Evolutionary conservation across 139 green algal genomes (phyloP), one percentile per base, ranked within the genome.

Genomic region (Picochlorum costavermella): DNA sequence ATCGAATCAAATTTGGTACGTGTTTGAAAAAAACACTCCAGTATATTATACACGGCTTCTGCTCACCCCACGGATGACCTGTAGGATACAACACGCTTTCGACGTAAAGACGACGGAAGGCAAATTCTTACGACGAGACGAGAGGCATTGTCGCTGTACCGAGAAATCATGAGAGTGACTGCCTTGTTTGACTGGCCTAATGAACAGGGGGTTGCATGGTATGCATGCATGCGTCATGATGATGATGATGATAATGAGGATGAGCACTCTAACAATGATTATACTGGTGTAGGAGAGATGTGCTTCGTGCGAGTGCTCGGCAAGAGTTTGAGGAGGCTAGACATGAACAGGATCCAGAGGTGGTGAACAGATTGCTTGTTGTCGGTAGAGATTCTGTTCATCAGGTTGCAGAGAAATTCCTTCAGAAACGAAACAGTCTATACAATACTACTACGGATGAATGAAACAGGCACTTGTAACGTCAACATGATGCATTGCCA

Each of bases 291-390:
- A 82, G 75, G 76, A 53, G 76, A 5, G 76, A 83, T 36, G 50
- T 79, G 12, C 36, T 83, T 17, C 65, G 76, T 13, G 29, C 75
- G 37, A 80, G 69, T 57, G 74, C 76, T 23, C 67, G 76, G 17
- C 33, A 76, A 13, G 76, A 83, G 43, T 83, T 71, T 74, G 76
- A 83, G 25, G 56, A 65, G 25, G 68, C 74, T 1, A 59, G 76
- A 28, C 60, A 63, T 43, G 68, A 79, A 25, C 33, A 50, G 5
- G 72, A 83, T 49, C 76, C 76, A 28, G 74, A 78, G 20, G 59
- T 72, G 14, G 67, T 81, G 43, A 82, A 64, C 16, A 71, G 74
- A 13, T 48, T 81, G 65, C 60, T 83, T 29, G 56, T 83, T 59
- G 73, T 81, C 28, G 76, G 74, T 9, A 63, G 76, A 14, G 76